phyloP scores from a whole-genome alignment of 2,329 filamentous ascomycete genomes.

The Xylariaceae sp. region DNA sequence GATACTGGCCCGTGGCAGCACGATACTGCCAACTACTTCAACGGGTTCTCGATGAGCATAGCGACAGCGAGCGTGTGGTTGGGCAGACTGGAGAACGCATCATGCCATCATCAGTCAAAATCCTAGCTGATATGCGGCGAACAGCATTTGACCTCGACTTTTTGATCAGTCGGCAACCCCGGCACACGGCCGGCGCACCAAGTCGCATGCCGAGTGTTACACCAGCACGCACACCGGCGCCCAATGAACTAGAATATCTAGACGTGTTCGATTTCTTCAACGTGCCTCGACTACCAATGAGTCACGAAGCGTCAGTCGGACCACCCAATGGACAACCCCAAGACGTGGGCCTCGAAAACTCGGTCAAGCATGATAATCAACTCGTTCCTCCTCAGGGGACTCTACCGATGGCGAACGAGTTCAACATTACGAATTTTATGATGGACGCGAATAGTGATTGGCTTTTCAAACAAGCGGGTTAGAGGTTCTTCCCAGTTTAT shows the following conservation, averaged over 20 bases:
- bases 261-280: slow-evolving; percentile 97
- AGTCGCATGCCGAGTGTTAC: slow-evolving; percentile 53
- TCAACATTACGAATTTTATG: slow-evolving; percentile 77
- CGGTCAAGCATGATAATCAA: slow-evolving; percentile 17
- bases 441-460: slow-evolving; percentile 72
- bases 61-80: slow-evolving; percentile 63
- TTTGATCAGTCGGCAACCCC: slow-evolving; percentile 78
- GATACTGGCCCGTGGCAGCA: slow-evolving; percentile 81
- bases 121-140: slow-evolving; percentile 85
- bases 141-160: slow-evolving; percentile 90
- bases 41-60: slow-evolving; percentile 81
- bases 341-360: slow-evolving; percentile 17
- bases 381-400: slow-evolving; percentile 28
- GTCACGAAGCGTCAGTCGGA: slow-evolving; percentile 34
- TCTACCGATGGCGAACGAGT: slow-evolving; percentile 52
- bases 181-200: slow-evolving; percentile 38
- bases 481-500: neutral
- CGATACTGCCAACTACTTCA: slow-evolving; percentile 78
- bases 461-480: slow-evolving; percentile 56
- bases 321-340: slow-evolving; percentile 16
- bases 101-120: slow-evolving; percentile 79
- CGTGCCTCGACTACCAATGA: slow-evolving; percentile 67
- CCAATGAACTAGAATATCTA: slow-evolving; percentile 84
- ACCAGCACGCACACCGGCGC: slow-evolving; percentile 66
- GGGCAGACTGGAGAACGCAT: slow-evolving; percentile 63